A percentile compares a stretch with the other conserved stretches of the same genome.
phyloP scores from a whole-genome alignment of 805 yeast genomes.

The Scheffersomyces spartinae region DNA sequence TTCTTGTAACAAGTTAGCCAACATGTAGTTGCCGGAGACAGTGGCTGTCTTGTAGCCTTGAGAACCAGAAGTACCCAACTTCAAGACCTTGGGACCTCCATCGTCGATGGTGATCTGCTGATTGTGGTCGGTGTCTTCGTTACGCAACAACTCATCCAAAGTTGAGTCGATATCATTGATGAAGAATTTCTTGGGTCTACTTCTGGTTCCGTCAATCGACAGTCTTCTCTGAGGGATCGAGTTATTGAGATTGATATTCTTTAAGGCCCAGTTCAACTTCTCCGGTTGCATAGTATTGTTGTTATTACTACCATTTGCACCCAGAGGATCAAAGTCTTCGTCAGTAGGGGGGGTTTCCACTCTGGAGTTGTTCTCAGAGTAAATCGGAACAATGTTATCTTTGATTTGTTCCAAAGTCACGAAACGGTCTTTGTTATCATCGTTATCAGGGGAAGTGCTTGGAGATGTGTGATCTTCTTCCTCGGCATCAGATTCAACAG shows the following conservation, averaged over 20 bases:
- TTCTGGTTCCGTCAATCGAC: conserved; percentile 13
- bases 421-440: no score
- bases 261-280: no score
- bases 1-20: conserved; percentile 79
- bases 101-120: conserved; percentile 81
- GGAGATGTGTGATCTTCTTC: no score
- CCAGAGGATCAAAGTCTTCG: conserved; percentile 1
- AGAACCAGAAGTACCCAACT: conserved; percentile 75
- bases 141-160: conserved; percentile 50
- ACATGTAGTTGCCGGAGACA: conserved; percentile 81
- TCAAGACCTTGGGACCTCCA: conserved; percentile 71
- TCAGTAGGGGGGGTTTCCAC: not conserved
- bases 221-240: conserved; percentile 8
- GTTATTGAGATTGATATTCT: no score
- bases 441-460: no score
- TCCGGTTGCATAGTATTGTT: no score
- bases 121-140: conserved; percentile 79
- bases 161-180: conserved; percentile 70
- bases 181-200: conserved; percentile 41
- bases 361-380: not conserved
- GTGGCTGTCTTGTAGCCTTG: conserved; percentile 66
- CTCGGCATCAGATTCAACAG: no score
- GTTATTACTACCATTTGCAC: not conserved
- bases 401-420: no score
- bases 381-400: conserved; percentile 1